phyloP scores from a whole-genome alignment of 441 rosid species.

The Dalechampia spathulata region DNA sequence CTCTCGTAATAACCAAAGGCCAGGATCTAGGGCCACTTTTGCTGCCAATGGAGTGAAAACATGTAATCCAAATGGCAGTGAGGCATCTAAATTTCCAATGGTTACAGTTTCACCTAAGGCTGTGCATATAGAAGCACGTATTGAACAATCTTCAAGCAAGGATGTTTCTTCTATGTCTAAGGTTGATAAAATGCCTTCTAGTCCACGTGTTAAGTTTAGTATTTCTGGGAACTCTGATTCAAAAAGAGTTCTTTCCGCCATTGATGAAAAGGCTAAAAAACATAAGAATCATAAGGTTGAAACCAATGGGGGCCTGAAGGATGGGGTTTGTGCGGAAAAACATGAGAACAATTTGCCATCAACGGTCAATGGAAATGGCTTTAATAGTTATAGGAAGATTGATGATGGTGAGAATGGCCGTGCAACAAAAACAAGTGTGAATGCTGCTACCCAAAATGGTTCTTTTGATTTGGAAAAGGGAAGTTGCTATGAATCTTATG shows the following conservation, averaged over 20 bases:
- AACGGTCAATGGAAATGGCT: slow-evolving; percentile 23
- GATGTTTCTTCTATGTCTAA: slow-evolving; percentile 30
- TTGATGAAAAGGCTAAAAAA: slow-evolving; percentile 38
- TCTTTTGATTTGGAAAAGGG: slow-evolving; percentile 26
- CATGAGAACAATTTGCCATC: slow-evolving; percentile 30
- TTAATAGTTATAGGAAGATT: slow-evolving; percentile 25
- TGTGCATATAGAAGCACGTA: slow-evolving; percentile 23
- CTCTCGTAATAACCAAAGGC: slow-evolving; percentile 63
- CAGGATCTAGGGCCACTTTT: slow-evolving; percentile 33
- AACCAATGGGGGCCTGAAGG: slow-evolving; percentile 30
- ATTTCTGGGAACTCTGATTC: slow-evolving; percentile 47
- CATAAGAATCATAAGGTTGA: slow-evolving; percentile 36
- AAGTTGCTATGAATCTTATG: slow-evolving; percentile 28
- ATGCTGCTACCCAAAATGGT: slow-evolving; percentile 19
- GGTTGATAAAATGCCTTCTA: slow-evolving; percentile 51
- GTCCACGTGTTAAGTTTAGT: slow-evolving; percentile 43
- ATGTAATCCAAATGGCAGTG: slow-evolving; percentile 43
- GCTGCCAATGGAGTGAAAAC: slow-evolving; percentile 51
- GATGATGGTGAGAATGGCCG: slow-evolving; percentile 28
- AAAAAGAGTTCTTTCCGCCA: slow-evolving; percentile 35
- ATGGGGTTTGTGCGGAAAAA: slow-evolving; percentile 23
- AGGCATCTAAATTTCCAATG: slow-evolving; percentile 33
- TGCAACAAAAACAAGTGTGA: slow-evolving; percentile 25
- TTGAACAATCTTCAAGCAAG: slow-evolving; percentile 33
- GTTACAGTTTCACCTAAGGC: slow-evolving; percentile 29